phyloP scores from a whole-genome alignment of 192 early-diverging fungal genomes.

The Coemansia sp. region DNA sequence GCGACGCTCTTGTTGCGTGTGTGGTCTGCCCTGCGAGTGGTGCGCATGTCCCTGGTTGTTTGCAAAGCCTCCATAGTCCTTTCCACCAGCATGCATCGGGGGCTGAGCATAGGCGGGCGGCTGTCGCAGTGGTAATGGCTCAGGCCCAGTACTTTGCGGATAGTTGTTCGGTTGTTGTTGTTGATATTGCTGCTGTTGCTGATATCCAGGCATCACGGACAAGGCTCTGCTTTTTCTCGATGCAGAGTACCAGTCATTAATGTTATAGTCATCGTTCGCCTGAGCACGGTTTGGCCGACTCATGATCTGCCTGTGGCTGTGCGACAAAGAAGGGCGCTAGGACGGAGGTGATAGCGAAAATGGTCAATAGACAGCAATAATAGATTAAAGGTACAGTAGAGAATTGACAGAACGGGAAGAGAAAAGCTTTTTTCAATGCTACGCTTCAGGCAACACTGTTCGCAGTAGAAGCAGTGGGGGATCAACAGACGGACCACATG shows the following conservation, averaged over 20 bases:
- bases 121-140: constrained; percentile 6
- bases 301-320: neutral
- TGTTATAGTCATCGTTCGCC: constrained; percentile 24
- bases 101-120: neutral
- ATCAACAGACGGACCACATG: neutral
- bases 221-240: constrained; percentile 31
- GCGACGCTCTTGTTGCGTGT: neutral
- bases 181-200: constrained; percentile 1
- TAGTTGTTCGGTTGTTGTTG: constrained; percentile 3
- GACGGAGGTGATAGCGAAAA: neutral
- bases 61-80: neutral
- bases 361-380: neutral
- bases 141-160: constrained; percentile 1
- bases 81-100: neutral
- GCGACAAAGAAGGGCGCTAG: neutral
- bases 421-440: neutral
- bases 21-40: neutral
- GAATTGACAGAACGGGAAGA: neutral
- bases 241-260: constrained; percentile 40
- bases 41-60: neutral
- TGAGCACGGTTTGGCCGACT: constrained; percentile 11
- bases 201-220: constrained; percentile 17
- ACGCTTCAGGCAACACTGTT: neutral
- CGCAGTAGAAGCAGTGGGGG: constrained; percentile 1
- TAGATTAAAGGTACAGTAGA: neutral